Conservation (phyloP, 2,329 filamentous ascomycete genomes). For the Lizonia empirigonia region DNA sequence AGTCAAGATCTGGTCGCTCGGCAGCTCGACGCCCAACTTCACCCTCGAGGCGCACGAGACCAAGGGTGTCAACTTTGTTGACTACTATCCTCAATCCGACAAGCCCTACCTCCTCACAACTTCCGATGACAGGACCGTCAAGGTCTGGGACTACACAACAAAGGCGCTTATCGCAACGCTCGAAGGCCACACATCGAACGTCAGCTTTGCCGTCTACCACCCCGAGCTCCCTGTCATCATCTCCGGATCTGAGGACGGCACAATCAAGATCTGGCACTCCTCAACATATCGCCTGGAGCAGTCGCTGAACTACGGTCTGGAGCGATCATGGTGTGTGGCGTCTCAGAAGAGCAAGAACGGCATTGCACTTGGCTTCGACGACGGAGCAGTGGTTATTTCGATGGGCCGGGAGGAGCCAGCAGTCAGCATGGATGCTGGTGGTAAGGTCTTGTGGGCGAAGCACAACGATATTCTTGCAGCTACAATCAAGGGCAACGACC, state of each 20-base stretch:
- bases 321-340: constrained; percentile 96
- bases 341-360: constrained; percentile 95
- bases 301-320: constrained; percentile 91
- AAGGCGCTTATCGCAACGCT: constrained; percentile 96
- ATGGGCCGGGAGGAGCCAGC: constrained; percentile 97
- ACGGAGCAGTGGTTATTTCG: constrained; percentile 96
- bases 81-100: constrained; percentile 75
- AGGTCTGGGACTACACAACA: constrained; percentile 99
- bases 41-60: constrained; percentile 96
- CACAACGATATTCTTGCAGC: constrained; percentile 95
- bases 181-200: constrained; percentile 96
- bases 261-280: constrained; percentile 97
- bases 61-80: constrained; percentile 97
- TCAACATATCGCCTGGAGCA: constrained; percentile 97
- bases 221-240: constrained; percentile 96
- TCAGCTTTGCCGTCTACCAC: constrained; percentile 97
- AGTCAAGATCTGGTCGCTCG: constrained; percentile 97
- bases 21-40: constrained; percentile 92
- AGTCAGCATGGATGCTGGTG: constrained; percentile 94
- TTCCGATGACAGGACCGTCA: constrained; percentile 94
- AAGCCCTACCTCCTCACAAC: constrained; percentile 91
- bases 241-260: constrained; percentile 96
- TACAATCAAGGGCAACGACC: constrained; percentile 91
- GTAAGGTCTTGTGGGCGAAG: constrained; percentile 94
- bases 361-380: constrained; percentile 94